Percentiles rank a stretch among this genome's conserved stretches.
phyloP scores from a whole-genome alignment of 139 green algal genomes.

The Dunaliella primolecta region DNA sequence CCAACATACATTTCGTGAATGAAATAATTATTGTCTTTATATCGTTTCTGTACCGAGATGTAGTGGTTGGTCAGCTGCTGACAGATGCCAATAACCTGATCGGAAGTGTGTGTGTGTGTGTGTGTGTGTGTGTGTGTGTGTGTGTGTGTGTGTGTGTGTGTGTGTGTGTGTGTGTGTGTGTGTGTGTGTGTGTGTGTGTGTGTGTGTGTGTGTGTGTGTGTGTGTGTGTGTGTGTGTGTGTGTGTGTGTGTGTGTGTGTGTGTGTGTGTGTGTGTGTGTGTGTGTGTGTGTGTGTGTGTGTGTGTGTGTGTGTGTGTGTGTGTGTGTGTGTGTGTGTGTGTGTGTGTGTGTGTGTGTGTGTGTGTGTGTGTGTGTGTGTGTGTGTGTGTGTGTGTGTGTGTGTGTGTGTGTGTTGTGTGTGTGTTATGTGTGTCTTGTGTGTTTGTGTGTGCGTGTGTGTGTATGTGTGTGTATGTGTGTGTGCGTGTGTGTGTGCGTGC shows the following conservation, averaged over 20 bases:
- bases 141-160: background rate
- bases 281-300: too few species aligned
- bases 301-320: background rate
- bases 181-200: conserved; percentile 1
- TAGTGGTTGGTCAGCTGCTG: too few species aligned
- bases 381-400: conserved; percentile 7
- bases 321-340: conserved; percentile 5
- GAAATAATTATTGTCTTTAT: too few species aligned
- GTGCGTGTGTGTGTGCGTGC: background rate
- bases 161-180: too few species aligned
- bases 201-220: conserved; percentile 1
- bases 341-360: background rate
- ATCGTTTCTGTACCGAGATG: too few species aligned
- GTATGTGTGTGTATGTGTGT: background rate
- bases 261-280: conserved; percentile 3
- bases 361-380: background rate
- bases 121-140: conserved; percentile 5
- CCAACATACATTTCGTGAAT: too few species aligned
- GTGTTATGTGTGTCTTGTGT: too few species aligned
- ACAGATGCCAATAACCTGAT: too few species aligned
- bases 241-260: background rate
- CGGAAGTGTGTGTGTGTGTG: too few species aligned
- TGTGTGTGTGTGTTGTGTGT: background rate
- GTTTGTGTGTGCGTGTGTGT: background rate
- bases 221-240: too few species aligned